These are phyloP conservation scores for Eimeria tenella DNA, from an alignment of 169 alveolate genomes.

Conservation along the genomic window DNA sequence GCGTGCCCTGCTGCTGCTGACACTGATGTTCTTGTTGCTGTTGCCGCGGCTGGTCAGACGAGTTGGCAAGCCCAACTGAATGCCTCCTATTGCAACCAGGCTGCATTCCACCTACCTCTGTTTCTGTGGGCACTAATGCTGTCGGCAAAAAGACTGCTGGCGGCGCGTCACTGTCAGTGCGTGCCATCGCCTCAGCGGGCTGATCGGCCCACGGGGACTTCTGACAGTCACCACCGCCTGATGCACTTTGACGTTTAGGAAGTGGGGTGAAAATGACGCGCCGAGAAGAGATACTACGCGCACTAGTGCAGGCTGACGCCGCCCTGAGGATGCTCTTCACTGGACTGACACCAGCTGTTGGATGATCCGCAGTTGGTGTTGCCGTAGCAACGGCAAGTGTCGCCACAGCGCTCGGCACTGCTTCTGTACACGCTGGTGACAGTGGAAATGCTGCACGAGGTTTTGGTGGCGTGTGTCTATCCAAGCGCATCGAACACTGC, in stretches of 20 bases:
- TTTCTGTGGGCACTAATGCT: constrained; percentile 4
- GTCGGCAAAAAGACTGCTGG: neutral
- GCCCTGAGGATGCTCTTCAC: constrained; percentile 58
- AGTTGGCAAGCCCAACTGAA: neutral
- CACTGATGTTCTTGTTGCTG: constrained; percentile 10
- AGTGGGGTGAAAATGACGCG: constrained; percentile 59
- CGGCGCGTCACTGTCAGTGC: neutral
- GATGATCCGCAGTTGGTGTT: constrained; percentile 30
- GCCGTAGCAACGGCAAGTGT: neutral
- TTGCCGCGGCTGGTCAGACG: neutral
- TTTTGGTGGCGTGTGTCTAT: constrained; percentile 31
- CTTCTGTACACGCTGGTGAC: neutral
- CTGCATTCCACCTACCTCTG: neutral
- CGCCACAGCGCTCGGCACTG: neutral
- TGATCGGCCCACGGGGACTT: constrained; percentile 6
- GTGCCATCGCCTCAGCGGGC: neutral
- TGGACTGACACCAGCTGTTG: neutral
- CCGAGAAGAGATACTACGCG: constrained; percentile 24
- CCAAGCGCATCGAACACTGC: neutral
- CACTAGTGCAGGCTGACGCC: constrained; percentile 36
- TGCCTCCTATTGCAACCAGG: neutral
- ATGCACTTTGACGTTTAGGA: neutral
- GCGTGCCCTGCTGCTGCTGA: constrained; percentile 11
- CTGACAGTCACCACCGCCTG: neutral
- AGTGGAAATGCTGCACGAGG: neutral